Conservation (phyloP, 108 stramenopile species). For the Cyclotella choctawhatcheeana region DNA sequence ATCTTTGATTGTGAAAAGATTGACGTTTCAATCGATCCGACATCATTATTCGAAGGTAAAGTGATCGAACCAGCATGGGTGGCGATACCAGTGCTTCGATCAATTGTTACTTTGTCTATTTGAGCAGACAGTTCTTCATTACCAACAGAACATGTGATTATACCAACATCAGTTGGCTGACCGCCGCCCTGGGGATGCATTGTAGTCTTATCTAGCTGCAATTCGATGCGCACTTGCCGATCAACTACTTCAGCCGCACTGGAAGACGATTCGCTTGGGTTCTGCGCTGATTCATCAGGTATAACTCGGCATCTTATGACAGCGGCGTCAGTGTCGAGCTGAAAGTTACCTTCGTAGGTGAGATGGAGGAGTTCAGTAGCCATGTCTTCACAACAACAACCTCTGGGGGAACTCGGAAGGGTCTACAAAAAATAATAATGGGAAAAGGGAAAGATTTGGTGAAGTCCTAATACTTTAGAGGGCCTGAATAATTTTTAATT, state of each 20-base stretch:
- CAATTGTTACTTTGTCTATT: conserved; percentile 65
- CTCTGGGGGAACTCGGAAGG: too few species aligned
- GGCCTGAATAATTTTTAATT: too few species aligned
- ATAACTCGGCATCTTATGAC: conserved; percentile 37
- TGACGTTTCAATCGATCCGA: background rate
- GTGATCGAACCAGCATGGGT: conserved; percentile 60
- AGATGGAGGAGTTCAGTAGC: conserved; percentile 75
- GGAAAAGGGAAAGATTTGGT: too few species aligned
- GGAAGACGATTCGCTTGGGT: conserved; percentile 4
- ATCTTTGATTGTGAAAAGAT: conserved; percentile 24
- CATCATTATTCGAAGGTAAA: background rate
- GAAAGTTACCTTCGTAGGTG: conserved; percentile 76
- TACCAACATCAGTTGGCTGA: conserved; percentile 82
- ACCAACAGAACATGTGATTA: conserved; percentile 22
- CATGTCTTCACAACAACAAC: too few species aligned
- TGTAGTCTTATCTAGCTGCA: conserved; percentile 69
- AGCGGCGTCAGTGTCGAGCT: conserved; percentile 57
- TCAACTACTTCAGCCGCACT: background rate
- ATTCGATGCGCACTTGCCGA: conserved; percentile 24
- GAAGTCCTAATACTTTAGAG: too few species aligned
- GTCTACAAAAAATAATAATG: too few species aligned
- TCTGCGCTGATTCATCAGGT: background rate
- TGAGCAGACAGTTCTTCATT: conserved; percentile 14
- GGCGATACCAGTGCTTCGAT: conserved; percentile 65
- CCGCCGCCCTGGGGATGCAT: conserved; percentile 90